Evolutionary conservation across 805 yeast genomes (phyloP), one percentile per base, ranked within the genome.

Genomic region (Yarrowia sp.): DNA sequence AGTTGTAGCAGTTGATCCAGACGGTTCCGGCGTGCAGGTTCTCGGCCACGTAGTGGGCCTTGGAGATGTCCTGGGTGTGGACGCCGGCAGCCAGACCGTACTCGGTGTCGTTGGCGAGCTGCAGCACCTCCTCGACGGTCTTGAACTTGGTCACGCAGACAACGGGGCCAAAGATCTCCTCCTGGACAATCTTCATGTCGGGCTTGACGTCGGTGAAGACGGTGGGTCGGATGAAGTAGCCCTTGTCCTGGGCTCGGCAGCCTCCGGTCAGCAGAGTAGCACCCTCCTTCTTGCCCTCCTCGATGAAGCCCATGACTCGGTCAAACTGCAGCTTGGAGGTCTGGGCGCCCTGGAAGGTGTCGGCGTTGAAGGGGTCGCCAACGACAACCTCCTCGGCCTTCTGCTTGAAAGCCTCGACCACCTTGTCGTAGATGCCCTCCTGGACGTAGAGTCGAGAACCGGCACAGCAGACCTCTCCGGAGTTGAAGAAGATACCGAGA

Each of bases 381-480:
- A 89, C 86, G 77, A 85, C 87, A 32, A 73, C 71, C 50, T 72
- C 73, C 73, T 85, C 84, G 59, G 87, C 84, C 69, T 84, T 84
- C 38, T 76, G 74, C 74, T 82, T 83, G 77, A 90, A 86, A 72
- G 81, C 85, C 45, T 80, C 82, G 70, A 91, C 77, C 71, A 92
- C 85, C 77, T 86, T 82, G 71, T 92, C 97, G 81, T 93, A 90
- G 72, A 91, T 83, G 46, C 86, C 85, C 73, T 89, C 94, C 79
- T 94, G 97, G 70, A 92, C 89, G 78, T 90, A 90, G 72, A 92
- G 81, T 82, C 98, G 87, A 61, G 97, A 92, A 74, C 97, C 94
- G 40, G 97, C 97, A 75, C 93, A 89, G 81, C 98, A 93, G 69
- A 92, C 95, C 82, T 93, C 97, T 80, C 98, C 98, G 77, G 93